Evolutionary conservation across 2,329 filamentous ascomycete species (phyloP), one percentile per base, ranked within the genome.

Genomic region (Hypoxylon sp.): DNA sequence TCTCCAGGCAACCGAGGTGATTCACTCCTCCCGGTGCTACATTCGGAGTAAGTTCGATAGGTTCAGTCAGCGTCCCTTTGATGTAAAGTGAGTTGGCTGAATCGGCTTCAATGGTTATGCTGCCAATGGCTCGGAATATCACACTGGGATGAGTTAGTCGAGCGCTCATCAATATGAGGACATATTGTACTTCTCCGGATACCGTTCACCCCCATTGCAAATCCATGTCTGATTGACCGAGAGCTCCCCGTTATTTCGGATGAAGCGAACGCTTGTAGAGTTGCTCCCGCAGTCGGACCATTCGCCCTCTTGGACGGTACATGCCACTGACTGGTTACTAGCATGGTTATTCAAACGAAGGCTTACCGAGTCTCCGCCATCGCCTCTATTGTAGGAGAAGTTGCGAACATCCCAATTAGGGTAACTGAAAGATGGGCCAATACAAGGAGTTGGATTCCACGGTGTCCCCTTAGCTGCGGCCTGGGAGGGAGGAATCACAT

Each of bases 21-120:
- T 72, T 70, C 3, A 72, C 70, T 14, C 67, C 70, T 24, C 67
- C 55, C 11, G 70, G 70, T n/a, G 67, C 62, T 1, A 72, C 70
- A n/a, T 70, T 63, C 0, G 70, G 70, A n/a, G 59, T 70, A 3
- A 72, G 42, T 26, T 66, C 65, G 17, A 72, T 67, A 0, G 70
- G 70, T 47, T 72, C 60, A 1, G 57, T 66, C 4, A 72, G 46
- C 8, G 63, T 65, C 22, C 67, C 70, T 51, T 67, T 67, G 48
- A 70, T 62, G 50, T 53, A 52, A 3, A 55, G 50, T 13, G 56
- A 65, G 37, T 51, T 64, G 14, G 33, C 14, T 31, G 59, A 60
- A 24, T 60, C 57, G 14, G 17, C 8, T n/a, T 68, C 60, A 8
- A 72, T 50, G 8, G 56, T 8, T 1, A 35, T 37, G n/a, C 35